Evolutionary conservation across 495 filamentous ascomycete genomes (phyloP), one percentile per base, ranked within the genome.

Genomic region (Trichoderma asperelloides): DNA sequence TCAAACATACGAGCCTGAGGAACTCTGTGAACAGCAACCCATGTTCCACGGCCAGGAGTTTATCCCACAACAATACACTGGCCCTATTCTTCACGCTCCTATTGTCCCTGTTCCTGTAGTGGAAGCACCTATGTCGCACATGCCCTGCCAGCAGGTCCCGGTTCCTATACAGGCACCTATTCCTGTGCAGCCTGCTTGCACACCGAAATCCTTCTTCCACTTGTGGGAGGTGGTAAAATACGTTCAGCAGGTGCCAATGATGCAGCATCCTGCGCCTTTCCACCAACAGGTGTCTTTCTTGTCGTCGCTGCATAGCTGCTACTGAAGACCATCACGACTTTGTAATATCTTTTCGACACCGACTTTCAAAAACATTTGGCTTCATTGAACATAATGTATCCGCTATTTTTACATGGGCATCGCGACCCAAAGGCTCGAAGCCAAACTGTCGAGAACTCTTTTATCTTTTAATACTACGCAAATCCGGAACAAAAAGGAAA

Each of bases 231-330:
- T 82, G 30, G 76, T 76, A 63, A 76, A 76, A 66, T 77, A 76
- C 66, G 73, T 75, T 6, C 76, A 76, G 67, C 72, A 75, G n/a
- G 47, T 71, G 55, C 78, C 75, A 16, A 71, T 70, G 62, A 68
- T 79, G 30, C 78, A 79, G 65, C 76, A 78, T 65, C 74, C 76
- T 65, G 70, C 77, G 55, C 77, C 80, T n/a, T 81, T 81, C 66
- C 80, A 83, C 68, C 73, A 78, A 43, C 80, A 81, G 71, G 76
- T 80, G 67, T 79, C 76, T 40, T 68, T 81, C 43, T 78, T 80
- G 65, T 70, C 78, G 47, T 74, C 77, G 67, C 76, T 82, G 73
- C 80, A 81, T 73, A 76, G 78, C 67, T 82, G 78, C 75, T 83
- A 82, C 74, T 82, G 78, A 73, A 67, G 55, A 18, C 23, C 25